Base-by-base conservation (phyloP, 129 eudicot species). In the Silybum marianum region DNA sequence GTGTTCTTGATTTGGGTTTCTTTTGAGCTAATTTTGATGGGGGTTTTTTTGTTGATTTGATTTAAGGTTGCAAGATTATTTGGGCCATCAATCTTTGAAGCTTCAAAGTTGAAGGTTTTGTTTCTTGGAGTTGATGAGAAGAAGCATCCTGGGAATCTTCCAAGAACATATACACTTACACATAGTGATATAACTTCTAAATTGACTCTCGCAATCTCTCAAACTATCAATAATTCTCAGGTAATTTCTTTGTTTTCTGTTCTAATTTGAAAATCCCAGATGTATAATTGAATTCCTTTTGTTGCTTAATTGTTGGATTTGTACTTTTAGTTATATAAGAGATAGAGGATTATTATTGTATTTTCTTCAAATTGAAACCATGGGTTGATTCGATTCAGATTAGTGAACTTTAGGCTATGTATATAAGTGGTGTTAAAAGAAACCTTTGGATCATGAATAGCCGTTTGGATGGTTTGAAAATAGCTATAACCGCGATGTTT, bases 51-150 rank as follows among this genome's bases (percentile, higher is more conserved):
- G 63, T 38, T 7, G 22, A 44, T 36, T 65, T 2, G 22, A 44
- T 74, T 60, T 68, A 85, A 91, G 98, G 95, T 91, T 77, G 97
- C 97, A 18, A 91, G 98, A 73, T 86, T 94, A 71, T 94, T 94
- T 87, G 98, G 97, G 85, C 95, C 95, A 42, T 90, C 97, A 25
- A 90, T 87, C 39, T 94, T 94, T 87, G 98, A 94, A 81, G 95
- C 95, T 76, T 89, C 98, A 30, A 91, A 94, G 72, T 73, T 94
- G 70, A 91, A 94, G 86, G 95, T 94, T 77, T 87, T 91, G 79
- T 91, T 91, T 74, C 76, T 93, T 6, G 98, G 98, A 44, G 93
- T 87, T 26, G 98, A 93, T 86, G 97, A 93, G 58, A 78, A 93
- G 85, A 93, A 91, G 85, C 89, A 91, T 82, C 91, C 94, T 9